Percentiles rank a stretch among this genome's conserved stretches.
Conservation (phyloP, 2,329 filamentous ascomycete genomes). For the Metarhizium robertsii region DNA sequence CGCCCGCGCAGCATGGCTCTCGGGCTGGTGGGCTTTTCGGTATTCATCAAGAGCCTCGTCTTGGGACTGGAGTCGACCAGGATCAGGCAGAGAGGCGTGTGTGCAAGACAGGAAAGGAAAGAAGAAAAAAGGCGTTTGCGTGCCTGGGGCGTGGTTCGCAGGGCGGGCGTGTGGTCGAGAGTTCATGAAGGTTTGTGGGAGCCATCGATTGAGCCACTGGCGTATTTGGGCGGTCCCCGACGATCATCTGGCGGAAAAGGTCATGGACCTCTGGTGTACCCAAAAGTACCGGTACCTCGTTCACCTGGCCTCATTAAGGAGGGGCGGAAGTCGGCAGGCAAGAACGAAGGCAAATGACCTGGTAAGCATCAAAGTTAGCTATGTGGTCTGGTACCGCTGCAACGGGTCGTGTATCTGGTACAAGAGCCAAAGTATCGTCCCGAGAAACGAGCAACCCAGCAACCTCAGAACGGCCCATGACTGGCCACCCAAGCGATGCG, state of each 20-base stretch:
- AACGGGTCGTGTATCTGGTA: background rate
- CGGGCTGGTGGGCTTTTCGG: conserved; percentile 6
- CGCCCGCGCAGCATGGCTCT: conserved; percentile 5
- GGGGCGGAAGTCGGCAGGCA: background rate
- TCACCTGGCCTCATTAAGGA: background rate
- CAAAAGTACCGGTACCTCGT: background rate
- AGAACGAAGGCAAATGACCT: no score
- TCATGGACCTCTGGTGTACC: background rate
- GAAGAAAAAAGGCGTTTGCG: background rate
- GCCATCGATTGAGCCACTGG: background rate
- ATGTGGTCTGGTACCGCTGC: background rate
- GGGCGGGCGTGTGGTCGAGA: background rate
- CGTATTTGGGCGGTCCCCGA: background rate
- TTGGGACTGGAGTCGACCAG: background rate
- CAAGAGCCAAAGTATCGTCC: background rate
- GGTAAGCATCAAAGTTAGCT: background rate
- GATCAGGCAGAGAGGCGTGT: background rate
- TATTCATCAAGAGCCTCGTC: conserved; percentile 8
- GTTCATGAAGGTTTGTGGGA: background rate
- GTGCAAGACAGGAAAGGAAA: background rate
- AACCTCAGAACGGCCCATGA: background rate
- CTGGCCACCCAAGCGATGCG: conserved; percentile 8
- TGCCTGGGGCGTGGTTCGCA: background rate
- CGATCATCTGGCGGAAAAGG: background rate
- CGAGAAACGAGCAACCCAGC: conserved; percentile 6